These are phyloP conservation scores for Infundibulicybe gibba DNA, from an alignment of 768 basidiomycete species.

Conservation along the genomic window DNA sequence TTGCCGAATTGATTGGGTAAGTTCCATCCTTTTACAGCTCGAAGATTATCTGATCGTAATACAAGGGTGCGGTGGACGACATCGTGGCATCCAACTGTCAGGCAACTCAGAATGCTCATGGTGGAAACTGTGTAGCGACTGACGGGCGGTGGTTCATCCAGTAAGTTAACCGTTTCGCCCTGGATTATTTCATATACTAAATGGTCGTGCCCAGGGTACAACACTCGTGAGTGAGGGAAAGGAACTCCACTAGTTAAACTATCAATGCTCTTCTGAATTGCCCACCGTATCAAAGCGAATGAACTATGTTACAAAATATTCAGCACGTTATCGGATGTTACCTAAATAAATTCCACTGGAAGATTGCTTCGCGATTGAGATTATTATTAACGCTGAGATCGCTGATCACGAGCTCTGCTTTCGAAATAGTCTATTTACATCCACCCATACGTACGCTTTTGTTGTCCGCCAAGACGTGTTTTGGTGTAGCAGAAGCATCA, in stretches of 20 bases:
- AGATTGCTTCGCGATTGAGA: conserved; percentile 31
- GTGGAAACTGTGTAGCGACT: conserved; percentile 42
- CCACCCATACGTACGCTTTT: conserved; percentile 16
- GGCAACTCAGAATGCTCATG: conserved; percentile 45
- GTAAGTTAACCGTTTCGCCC: conserved; percentile 24
- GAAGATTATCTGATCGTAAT: neutral
- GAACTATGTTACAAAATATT: too few species aligned
- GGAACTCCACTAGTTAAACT: too few species aligned
- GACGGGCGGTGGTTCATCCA: conserved; percentile 48
- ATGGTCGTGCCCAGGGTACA: conserved; percentile 10
- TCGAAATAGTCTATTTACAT: conserved; percentile 36
- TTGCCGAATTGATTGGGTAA: conserved; percentile 45
- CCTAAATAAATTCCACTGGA: conserved; percentile 23
- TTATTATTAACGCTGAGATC: conserved; percentile 33
- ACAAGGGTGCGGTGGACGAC: conserved; percentile 33
- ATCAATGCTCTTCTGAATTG: too few species aligned
- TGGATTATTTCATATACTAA: neutral
- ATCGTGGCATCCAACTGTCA: conserved; percentile 46
- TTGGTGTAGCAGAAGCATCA: conserved; percentile 42
- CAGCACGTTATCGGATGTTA: too few species aligned
- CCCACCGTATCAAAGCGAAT: too few species aligned
- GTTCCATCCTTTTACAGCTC: conserved; percentile 2
- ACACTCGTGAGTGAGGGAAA: conserved; percentile 8
- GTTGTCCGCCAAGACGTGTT: conserved; percentile 35
- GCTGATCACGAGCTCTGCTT: conserved; percentile 37